Evolutionary conservation across 2,329 filamentous ascomycete species (phyloP).

Genomic region (Aureobasidium uvarum): DNA sequence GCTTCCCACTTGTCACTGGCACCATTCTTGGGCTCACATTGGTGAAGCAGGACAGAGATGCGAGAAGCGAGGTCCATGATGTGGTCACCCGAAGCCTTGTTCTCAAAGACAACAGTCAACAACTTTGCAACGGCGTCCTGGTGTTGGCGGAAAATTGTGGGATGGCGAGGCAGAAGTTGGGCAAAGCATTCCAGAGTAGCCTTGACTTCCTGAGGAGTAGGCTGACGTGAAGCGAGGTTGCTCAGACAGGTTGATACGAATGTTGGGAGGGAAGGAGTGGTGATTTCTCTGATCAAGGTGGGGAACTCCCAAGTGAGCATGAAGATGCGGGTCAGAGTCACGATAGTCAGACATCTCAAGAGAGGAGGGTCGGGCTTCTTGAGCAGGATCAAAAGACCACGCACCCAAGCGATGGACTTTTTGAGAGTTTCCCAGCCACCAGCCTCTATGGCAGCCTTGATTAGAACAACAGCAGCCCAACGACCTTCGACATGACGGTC

Average conservation of each 20-base stretch:
- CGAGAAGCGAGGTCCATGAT: constrained; percentile 23
- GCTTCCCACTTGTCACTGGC: constrained; percentile 76
- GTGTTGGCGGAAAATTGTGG: constrained; percentile 78
- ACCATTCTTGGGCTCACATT: constrained; percentile 77
- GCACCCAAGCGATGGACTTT: constrained; percentile 71
- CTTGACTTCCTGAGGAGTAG: constrained; percentile 49
- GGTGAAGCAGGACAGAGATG: constrained; percentile 63
- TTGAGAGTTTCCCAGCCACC: constrained; percentile 81
- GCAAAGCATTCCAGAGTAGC: constrained; percentile 69
- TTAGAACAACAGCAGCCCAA: constrained; percentile 72
- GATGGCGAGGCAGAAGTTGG: constrained; percentile 73
- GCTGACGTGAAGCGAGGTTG: constrained; percentile 50
- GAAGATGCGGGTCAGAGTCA: constrained; percentile 81
- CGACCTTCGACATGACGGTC: constrained; percentile 71
- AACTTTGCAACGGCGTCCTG: constrained; percentile 64
- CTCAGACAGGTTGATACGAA: constrained; percentile 74
- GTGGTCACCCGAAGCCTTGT: constrained; percentile 3
- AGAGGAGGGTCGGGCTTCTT: constrained; percentile 75
- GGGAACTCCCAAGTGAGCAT: constrained; percentile 76
- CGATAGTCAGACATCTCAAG: constrained; percentile 72
- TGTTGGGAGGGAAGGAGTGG: constrained; percentile 72
- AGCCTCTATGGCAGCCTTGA: constrained; percentile 78
- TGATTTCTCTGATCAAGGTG: constrained; percentile 81
- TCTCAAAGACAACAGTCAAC: constrained; percentile 55
- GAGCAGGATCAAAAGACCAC: constrained; percentile 70